These are phyloP conservation scores for Neoarthrinium moseri DNA, from an alignment of 2,329 filamentous ascomycete genomes.

Conservation along the genomic window DNA sequence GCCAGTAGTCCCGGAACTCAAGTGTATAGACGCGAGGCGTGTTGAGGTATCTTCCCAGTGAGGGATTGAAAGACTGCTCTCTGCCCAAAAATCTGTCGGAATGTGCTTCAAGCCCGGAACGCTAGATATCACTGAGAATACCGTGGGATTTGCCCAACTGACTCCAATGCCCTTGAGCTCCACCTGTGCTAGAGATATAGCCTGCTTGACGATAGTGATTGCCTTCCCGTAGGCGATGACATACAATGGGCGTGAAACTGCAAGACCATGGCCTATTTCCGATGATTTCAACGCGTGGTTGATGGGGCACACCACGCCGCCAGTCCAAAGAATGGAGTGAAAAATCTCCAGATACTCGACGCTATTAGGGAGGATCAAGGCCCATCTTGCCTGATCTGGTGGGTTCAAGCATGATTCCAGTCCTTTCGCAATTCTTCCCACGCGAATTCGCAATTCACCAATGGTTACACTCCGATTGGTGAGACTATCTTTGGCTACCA, in stretches of 20 bases:
- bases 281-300: slow-evolving; percentile 36
- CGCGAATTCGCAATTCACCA: slow-evolving; percentile 37
- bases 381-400: slow-evolving; percentile 36
- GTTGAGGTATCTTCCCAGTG: slow-evolving; percentile 31
- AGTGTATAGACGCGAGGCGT: slow-evolving; percentile 36
- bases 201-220: slow-evolving; percentile 27
- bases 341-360: slow-evolving; percentile 42
- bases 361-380: slow-evolving; percentile 42
- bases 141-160: not conserved
- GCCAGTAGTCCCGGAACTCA: slow-evolving; percentile 26
- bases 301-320: slow-evolving; percentile 36
- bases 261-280: slow-evolving; percentile 41
- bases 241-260: slow-evolving; percentile 39
- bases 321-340: slow-evolving; percentile 40
- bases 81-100: slow-evolving; percentile 31
- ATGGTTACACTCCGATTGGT: slow-evolving; percentile 44
- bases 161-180: not conserved
- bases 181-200: slow-evolving; percentile 16
- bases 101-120: slow-evolving; percentile 25
- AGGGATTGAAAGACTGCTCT: slow-evolving; percentile 31
- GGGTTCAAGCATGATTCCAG: slow-evolving; percentile 30
- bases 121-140: slow-evolving; percentile 16
- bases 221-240: slow-evolving; percentile 36
- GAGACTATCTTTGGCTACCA: slow-evolving; percentile 40
- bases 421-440: slow-evolving; percentile 39